phyloP scores from a whole-genome alignment of 169 alveolate genomes.

The Eimeria falciformis region DNA sequence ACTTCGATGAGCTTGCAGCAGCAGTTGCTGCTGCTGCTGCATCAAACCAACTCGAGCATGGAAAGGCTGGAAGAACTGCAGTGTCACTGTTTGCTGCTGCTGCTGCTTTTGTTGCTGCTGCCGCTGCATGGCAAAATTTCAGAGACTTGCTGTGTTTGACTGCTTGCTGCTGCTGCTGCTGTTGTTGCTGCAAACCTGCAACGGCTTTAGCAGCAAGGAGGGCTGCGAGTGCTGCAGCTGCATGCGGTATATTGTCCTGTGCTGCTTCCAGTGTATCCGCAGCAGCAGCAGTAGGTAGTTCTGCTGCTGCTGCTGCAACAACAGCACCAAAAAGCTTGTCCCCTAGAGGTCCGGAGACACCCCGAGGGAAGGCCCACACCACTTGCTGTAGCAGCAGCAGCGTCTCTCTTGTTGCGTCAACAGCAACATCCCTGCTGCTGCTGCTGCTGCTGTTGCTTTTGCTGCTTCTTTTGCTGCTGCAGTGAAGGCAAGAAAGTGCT shows the following conservation, averaged over 20 bases:
- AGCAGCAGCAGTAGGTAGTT: background rate
- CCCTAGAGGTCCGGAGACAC: constrained; percentile 19
- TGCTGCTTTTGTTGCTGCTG: constrained; percentile 27
- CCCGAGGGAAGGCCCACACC: constrained; percentile 67
- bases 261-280: constrained; percentile 40
- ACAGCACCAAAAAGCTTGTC: constrained; percentile 18
- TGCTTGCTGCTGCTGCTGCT: background rate
- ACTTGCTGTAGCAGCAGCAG: constrained; percentile 71
- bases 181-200: constrained; percentile 52
- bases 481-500: constrained; percentile 45
- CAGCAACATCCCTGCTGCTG: background rate
- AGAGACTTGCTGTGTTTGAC: too few relatives aligned
- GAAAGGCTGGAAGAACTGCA: background rate
- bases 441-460: background rate
- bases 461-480: constrained; percentile 1
- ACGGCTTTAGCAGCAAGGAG: constrained; percentile 58
- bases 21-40: constrained; percentile 20
- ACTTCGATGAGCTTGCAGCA: background rate
- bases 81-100: background rate
- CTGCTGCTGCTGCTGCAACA: constrained; percentile 50
- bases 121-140: too few relatives aligned
- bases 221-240: constrained; percentile 65
- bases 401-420: constrained; percentile 38
- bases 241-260: constrained; percentile 62
- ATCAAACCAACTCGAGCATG: background rate